These are phyloP conservation scores for Pseudopediastrum boryanum DNA, from an alignment of 139 green algal genomes.

Conservation along the genomic window DNA sequence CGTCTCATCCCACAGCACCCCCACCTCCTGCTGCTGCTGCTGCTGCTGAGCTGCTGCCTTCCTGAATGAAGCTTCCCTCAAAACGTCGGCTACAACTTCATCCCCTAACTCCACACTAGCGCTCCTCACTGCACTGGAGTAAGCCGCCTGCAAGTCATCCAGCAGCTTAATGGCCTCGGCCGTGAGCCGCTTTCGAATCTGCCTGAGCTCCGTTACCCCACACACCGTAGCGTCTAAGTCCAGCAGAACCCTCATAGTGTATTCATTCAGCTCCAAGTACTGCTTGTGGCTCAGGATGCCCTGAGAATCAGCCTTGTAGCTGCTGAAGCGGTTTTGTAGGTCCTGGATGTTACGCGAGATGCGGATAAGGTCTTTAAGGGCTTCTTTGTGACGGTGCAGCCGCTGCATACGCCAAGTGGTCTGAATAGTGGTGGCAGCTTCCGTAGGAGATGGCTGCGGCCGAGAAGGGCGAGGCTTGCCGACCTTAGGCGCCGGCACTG, in stretches of 20 bases:
- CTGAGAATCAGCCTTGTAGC: too few species aligned
- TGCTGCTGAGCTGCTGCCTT: too few species aligned
- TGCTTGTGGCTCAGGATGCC: conserved; percentile 42
- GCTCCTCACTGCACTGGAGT: conserved; percentile 10
- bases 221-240: conserved; percentile 37
- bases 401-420: conserved; percentile 26
- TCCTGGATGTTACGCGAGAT: too few species aligned
- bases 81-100: too few species aligned
- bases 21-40: not conserved
- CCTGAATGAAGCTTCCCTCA: too few species aligned
- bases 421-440: conserved; percentile 35
- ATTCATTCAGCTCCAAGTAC: conserved; percentile 49
- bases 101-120: conserved; percentile 26
- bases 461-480: not conserved
- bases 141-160: conserved; percentile 38
- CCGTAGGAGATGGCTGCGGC: not conserved
- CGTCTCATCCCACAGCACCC: not conserved
- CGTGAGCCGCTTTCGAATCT: conserved; percentile 43
- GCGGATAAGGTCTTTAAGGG: too few species aligned
- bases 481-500: not conserved
- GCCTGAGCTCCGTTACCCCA: conserved; percentile 38
- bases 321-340: too few species aligned
- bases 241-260: conserved; percentile 46
- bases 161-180: conserved; percentile 35
- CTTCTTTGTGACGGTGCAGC: conserved; percentile 17